Evolutionary conservation across 495 filamentous ascomycete genomes (phyloP).

Genomic region (Aspergillus taichungensis): DNA sequence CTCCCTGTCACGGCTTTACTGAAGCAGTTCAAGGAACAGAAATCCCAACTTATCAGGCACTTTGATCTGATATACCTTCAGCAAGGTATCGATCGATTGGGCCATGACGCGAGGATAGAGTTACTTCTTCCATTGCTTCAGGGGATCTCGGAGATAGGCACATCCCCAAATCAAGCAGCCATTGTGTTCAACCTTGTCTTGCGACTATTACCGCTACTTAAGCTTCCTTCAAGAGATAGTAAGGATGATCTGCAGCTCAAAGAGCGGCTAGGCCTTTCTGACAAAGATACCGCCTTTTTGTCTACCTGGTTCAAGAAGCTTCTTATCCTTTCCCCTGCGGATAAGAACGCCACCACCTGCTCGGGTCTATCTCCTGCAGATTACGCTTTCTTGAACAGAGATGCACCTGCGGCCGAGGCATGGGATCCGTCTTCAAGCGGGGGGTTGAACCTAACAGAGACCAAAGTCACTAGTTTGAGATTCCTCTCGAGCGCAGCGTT

Average conservation of each 20-base stretch:
- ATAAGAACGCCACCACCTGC: slow-evolving; percentile 37
- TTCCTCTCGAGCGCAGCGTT: slow-evolving; percentile 84
- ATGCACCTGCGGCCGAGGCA: slow-evolving; percentile 50
- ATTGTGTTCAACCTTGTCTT: slow-evolving; percentile 79
- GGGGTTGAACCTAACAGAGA: slow-evolving; percentile 55
- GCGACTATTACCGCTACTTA: slow-evolving; percentile 60
- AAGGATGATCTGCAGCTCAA: slow-evolving; percentile 66
- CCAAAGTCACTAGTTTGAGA: slow-evolving; percentile 57
- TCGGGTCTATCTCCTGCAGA: slow-evolving; percentile 65
- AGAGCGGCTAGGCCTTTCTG: slow-evolving; percentile 53
- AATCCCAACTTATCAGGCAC: slow-evolving; percentile 64
- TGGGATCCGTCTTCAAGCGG: slow-evolving; percentile 53
- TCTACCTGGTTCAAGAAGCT: slow-evolving; percentile 73
- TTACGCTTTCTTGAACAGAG: slow-evolving; percentile 57
- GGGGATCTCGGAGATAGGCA: slow-evolving; percentile 60
- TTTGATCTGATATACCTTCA: slow-evolving; percentile 87
- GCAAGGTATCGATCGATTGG: slow-evolving; percentile 69
- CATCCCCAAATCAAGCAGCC: slow-evolving; percentile 52
- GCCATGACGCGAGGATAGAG: slow-evolving; percentile 50
- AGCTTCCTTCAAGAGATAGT: slow-evolving; percentile 64
- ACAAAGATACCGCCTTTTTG: slow-evolving; percentile 64
- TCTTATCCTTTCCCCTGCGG: slow-evolving; percentile 53
- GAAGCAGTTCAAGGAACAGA: slow-evolving; percentile 81
- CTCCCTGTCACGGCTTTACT: slow-evolving; percentile 76
- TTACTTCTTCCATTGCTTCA: slow-evolving; percentile 64